phyloP scores from a whole-genome alignment of 129 eudicot genomes.

The Logfia minima region DNA sequence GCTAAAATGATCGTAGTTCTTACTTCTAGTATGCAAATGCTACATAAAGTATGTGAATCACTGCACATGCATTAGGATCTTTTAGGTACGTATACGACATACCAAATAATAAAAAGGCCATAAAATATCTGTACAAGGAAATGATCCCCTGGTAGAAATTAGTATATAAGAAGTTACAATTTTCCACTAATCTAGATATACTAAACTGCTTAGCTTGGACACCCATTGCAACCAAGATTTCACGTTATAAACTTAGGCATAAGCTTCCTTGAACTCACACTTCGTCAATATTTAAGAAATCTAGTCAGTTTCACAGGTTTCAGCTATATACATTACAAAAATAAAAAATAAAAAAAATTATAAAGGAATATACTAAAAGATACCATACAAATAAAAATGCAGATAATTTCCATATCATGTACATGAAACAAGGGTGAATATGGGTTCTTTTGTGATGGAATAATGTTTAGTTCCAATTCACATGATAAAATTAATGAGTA shows the following conservation, averaged over 20 bases:
- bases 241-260: not conserved
- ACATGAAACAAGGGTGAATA: not conserved
- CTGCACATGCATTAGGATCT: conserved; percentile 22
- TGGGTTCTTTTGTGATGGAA: not conserved
- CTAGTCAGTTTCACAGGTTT: not conserved
- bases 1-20: not conserved
- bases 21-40: not conserved
- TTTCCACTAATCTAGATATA: not conserved
- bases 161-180: not conserved
- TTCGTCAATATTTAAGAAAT: not conserved
- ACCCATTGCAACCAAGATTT: not conserved
- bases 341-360: not conserved
- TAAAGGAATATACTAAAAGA: not conserved
- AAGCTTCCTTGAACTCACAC: not conserved
- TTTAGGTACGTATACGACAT: not conserved
- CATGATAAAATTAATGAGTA: not conserved
- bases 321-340: not conserved
- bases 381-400: not conserved
- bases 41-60: conserved; percentile 9
- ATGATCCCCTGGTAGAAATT: conserved; percentile 2
- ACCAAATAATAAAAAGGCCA: conserved; percentile 3
- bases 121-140: not conserved
- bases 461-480: not conserved
- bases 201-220: not conserved
- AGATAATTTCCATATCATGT: not conserved